A percentile compares a stretch with the other conserved stretches of the same genome.
Evolutionary conservation across 768 basidiomycete species (phyloP).

Genomic region (Inosperma sp.): DNA sequence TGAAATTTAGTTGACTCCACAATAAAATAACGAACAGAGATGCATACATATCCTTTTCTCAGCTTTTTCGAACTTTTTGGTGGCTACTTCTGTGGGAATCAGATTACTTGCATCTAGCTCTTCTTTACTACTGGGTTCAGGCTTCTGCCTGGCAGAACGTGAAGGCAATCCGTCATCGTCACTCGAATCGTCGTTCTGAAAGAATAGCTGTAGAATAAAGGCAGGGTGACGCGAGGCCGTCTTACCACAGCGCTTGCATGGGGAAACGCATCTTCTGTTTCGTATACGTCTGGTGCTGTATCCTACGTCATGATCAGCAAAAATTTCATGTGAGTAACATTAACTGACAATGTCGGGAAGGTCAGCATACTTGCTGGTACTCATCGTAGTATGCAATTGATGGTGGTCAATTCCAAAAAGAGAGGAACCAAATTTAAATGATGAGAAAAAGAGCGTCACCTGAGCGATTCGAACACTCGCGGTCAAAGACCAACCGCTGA

Average conservation of each 20-base stretch:
- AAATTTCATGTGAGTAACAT: slow-evolving; percentile 8
- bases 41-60: slow-evolving; percentile 55
- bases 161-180: slow-evolving; percentile 58
- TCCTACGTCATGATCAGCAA: slow-evolving; percentile 46
- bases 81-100: slow-evolving; percentile 63
- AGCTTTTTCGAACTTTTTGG: slow-evolving; percentile 64
- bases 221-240: background rate
- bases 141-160: slow-evolving; percentile 34
- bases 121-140: slow-evolving; percentile 44
- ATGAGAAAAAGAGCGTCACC: slow-evolving; percentile 37
- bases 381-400: slow-evolving; percentile 38
- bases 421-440: background rate
- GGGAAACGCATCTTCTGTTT: slow-evolving; percentile 77
- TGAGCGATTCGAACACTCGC: slow-evolving; percentile 48
- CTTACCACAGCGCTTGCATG: slow-evolving; percentile 17
- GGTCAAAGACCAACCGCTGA: slow-evolving; percentile 44
- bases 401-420: background rate
- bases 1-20: background rate
- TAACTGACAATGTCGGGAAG: slow-evolving; percentile 85
- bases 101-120: slow-evolving; percentile 67
- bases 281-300: slow-evolving; percentile 87
- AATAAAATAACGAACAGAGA: background rate
- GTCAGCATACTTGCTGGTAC: slow-evolving; percentile 75
- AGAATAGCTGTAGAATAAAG: slow-evolving; percentile 10
- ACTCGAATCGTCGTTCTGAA: slow-evolving; percentile 57